phyloP scores from a whole-genome alignment of 305 asterid species.

The Ajuga reptans region DNA sequence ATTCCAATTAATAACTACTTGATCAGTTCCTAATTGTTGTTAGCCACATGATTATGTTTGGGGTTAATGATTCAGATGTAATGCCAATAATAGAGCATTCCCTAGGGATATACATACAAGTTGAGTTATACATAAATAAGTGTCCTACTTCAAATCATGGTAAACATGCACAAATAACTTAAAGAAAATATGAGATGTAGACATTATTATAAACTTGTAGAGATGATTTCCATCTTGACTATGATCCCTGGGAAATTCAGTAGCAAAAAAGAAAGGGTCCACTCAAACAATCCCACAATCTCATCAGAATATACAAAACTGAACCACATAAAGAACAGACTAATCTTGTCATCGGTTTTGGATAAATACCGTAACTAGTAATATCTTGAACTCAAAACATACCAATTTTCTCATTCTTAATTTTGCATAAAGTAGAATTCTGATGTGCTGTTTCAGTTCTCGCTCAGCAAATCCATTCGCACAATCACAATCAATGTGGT shows the following conservation, averaged over 20 bases:
- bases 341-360: neutral
- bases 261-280: neutral
- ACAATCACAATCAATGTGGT: conserved; percentile 5
- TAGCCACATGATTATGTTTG: neutral
- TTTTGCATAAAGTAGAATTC: neutral
- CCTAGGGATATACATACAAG: neutral
- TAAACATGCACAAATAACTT: neutral
- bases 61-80: neutral
- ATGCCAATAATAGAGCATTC: neutral
- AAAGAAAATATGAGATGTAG: neutral
- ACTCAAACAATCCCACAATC: neutral
- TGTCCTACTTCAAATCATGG: neutral
- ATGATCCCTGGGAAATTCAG: neutral
- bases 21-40: conserved; percentile 4
- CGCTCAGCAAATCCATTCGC: neutral
- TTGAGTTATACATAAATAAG: neutral
- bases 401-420: neutral
- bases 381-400: neutral
- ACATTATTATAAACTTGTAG: neutral
- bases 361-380: neutral
- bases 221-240: neutral
- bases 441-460: neutral
- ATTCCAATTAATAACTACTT: neutral
- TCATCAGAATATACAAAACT: neutral
- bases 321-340: neutral